A percentile compares a stretch with the other conserved stretches of the same genome.
phyloP scores from a whole-genome alignment of 805 yeast genomes.

The Yamadazyma olivae region DNA sequence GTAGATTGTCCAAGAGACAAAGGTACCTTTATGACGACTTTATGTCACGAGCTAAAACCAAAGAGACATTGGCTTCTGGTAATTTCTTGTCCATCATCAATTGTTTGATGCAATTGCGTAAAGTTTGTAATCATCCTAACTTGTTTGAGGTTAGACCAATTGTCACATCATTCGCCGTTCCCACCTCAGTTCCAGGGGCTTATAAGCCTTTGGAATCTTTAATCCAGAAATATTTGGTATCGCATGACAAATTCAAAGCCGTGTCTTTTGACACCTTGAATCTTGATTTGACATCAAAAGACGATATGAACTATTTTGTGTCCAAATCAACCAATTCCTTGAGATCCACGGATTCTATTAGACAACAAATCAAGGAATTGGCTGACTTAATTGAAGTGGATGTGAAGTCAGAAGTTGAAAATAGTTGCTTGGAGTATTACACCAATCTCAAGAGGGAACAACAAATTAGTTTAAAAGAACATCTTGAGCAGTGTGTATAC shows the following conservation, averaged over 20 bases:
- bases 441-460: slow-evolving; percentile 51
- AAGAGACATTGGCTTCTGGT: slow-evolving; percentile 89
- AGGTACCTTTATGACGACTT: slow-evolving; percentile 91
- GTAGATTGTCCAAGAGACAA: slow-evolving; percentile 90
- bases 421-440: slow-evolving; percentile 56
- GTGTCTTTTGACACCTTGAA: slow-evolving; percentile 56
- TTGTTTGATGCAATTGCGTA: slow-evolving; percentile 95
- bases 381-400: slow-evolving; percentile 28
- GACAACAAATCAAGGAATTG: slow-evolving; percentile 41
- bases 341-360: slow-evolving; percentile 47
- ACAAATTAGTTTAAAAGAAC: slow-evolving; percentile 49
- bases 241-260: slow-evolving; percentile 18
- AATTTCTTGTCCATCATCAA: slow-evolving; percentile 93
- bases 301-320: slow-evolving; percentile 44
- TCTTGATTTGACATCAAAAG: slow-evolving; percentile 50
- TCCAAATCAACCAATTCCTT: slow-evolving; percentile 40
- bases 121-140: slow-evolving; percentile 96
- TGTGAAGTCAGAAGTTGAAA: slow-evolving; percentile 13
- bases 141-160: slow-evolving; percentile 94
- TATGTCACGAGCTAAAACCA: slow-evolving; percentile 94
- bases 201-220: slow-evolving; percentile 42
- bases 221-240: slow-evolving; percentile 16
- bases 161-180: slow-evolving; percentile 81
- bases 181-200: slow-evolving; percentile 53
- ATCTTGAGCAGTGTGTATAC: slow-evolving; percentile 54